These are phyloP conservation scores for Coccinonectria pachysandricola DNA, from an alignment of 2,329 filamentous ascomycete genomes.

Conservation along the genomic window DNA sequence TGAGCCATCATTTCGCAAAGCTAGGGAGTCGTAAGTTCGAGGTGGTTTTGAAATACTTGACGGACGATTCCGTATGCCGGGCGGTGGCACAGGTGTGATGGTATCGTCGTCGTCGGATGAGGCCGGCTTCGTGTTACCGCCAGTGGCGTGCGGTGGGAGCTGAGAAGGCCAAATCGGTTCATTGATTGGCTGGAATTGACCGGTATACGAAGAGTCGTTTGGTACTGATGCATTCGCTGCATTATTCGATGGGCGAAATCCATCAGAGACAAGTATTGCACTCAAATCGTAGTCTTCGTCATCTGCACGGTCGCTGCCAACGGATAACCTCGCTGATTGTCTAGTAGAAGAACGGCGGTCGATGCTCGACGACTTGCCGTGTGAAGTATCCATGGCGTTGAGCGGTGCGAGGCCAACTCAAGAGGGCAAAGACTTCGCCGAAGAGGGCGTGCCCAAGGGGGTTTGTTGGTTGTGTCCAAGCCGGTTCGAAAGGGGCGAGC, in stretches of 20 bases:
- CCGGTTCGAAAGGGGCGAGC: conserved; percentile 8
- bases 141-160: too few relatives aligned
- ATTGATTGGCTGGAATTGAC: too few relatives aligned
- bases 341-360: conserved; percentile 34
- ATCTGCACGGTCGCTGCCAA: conserved; percentile 16
- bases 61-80: conserved; percentile 27
- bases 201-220: conserved; percentile 11
- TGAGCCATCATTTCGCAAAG: conserved; percentile 41
- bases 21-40: conserved; percentile 37
- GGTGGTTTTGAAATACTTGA: conserved; percentile 49
- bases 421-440: conserved; percentile 16
- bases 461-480: conserved; percentile 8
- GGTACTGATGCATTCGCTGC: conserved; percentile 2
- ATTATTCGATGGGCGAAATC: conserved; percentile 33
- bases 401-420: conserved; percentile 11
- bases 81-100: conserved; percentile 12
- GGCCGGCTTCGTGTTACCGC: too few relatives aligned
- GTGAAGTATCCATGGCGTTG: conserved; percentile 30
- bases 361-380: conserved; percentile 28
- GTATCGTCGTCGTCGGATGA: conserved; percentile 12
- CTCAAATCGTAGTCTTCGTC: conserved; percentile 40
- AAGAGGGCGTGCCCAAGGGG: conserved; percentile 15
- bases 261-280: conserved; percentile 42
- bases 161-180: too few relatives aligned
- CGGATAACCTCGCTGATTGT: conserved; percentile 30